Conservation (phyloP, 2,329 filamentous ascomycete genomes). For the Aspergillus brasiliensis region DNA sequence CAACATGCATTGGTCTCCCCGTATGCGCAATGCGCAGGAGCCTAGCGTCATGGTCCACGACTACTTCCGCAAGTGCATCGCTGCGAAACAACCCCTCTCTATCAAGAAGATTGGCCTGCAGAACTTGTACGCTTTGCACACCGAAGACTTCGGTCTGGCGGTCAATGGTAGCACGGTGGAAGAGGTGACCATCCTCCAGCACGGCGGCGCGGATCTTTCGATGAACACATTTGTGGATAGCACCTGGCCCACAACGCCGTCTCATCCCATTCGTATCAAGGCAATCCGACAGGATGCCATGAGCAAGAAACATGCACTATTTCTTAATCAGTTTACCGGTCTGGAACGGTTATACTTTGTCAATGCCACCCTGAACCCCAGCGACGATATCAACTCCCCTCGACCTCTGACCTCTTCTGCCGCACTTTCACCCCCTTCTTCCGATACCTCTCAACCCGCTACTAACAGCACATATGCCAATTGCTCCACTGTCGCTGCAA, state of each 20-base stretch:
- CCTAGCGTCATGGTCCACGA: slow-evolving; percentile 57
- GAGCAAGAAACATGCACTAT: slow-evolving; percentile 47
- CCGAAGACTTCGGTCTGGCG: slow-evolving; percentile 48
- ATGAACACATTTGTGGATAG: slow-evolving; percentile 58
- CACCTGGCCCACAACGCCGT: slow-evolving; percentile 50
- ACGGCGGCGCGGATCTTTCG: slow-evolving; percentile 48
- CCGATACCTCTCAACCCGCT: slow-evolving; percentile 20
- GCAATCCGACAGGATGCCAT: slow-evolving; percentile 53
- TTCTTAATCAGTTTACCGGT: slow-evolving; percentile 46
- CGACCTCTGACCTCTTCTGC: slow-evolving; percentile 24
- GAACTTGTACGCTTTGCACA: slow-evolving; percentile 60
- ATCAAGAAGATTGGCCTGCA: slow-evolving; percentile 57
- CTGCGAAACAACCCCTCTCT: slow-evolving; percentile 48
- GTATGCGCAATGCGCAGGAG: slow-evolving; percentile 62
- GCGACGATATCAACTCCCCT: slow-evolving; percentile 36
- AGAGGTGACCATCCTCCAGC: slow-evolving; percentile 58
- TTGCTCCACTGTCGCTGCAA: slow-evolving; percentile 29
- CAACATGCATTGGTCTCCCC: slow-evolving; percentile 62
- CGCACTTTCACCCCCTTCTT: slow-evolving; percentile 32
- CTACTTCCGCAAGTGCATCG: slow-evolving; percentile 59
- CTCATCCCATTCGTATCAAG: slow-evolving; percentile 44
- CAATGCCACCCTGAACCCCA: slow-evolving; percentile 36
- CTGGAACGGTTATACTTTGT: slow-evolving; percentile 58
- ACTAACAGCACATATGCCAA: slow-evolving; percentile 21
- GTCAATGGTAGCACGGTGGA: slow-evolving; percentile 46